Evolutionary conservation across 2,329 filamentous ascomycete species (phyloP), one percentile per base, ranked within the genome.

Genomic region (Taxawa tesnikishii): DNA sequence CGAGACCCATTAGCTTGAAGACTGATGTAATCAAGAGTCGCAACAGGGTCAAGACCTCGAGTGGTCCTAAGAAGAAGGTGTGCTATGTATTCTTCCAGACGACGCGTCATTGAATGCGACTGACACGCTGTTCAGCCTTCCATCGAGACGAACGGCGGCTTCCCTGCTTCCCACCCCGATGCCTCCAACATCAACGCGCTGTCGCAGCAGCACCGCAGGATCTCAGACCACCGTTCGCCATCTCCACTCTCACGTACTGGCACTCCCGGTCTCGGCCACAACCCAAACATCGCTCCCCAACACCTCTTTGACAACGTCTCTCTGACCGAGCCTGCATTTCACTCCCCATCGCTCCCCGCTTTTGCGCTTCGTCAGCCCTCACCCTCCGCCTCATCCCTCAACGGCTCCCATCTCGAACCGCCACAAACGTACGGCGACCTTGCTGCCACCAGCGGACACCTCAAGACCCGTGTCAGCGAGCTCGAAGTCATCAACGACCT

Each of bases 21-120:
- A 96, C 90, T 29, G 90, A 98, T 66, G 88, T 96, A 45, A 98
- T 98, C 65, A 98, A 98, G 68, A 94, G 87, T 65, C 84, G 90
- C 50, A 98, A 98, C 62, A 78, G 90, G 43, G 88, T 96, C 47
- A 96, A 96, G 68, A 90, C 85, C 33, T 83, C 66, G 3, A 71
- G 87, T 48, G 73, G 82, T 41, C 75, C 78, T 28, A 81, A 83
- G 49, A 87, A 85, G 60, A 38, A 35, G 38, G 38, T 41, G 25
- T 10, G 10, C 25, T n/a, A n/a, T n/a, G n/a, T n/a, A n/a, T n/a
- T n/a, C n/a, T n/a, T n/a, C n/a, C n/a, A n/a, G n/a, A n/a, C n/a
- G n/a, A n/a, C n/a, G n/a, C n/a, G n/a, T n/a, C n/a, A n/a, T n/a
- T n/a, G n/a, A n/a, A n/a, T n/a, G n/a, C n/a, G 14, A 35, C 31